Conservation (phyloP, 805 yeast genomes). For the Geotrichum ghanense region DNA sequence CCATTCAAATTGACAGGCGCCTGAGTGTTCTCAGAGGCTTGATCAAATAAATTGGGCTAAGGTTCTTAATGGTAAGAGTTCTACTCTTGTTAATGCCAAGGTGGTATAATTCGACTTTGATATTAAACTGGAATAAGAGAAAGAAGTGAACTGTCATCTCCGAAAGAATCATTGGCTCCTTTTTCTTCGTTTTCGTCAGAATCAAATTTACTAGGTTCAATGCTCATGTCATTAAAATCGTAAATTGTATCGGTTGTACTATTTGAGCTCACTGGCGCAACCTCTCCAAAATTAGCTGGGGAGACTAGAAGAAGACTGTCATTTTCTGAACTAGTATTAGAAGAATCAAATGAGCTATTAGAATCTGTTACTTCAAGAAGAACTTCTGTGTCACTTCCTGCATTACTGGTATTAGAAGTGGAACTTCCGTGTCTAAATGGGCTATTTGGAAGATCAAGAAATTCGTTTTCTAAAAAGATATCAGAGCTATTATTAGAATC, state of each 20-base stretch:
- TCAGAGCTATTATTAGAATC: not conserved
- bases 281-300: not conserved
- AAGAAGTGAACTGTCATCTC: not conserved
- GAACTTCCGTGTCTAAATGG: not conserved
- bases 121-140: not conserved
- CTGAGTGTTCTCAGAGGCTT: too few relatives aligned
- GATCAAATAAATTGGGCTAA: too few relatives aligned
- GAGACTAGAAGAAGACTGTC: not conserved
- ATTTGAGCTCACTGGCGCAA: not conserved
- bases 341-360: not conserved
- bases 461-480: not conserved
- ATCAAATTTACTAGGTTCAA: not conserved
- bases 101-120: too few relatives aligned
- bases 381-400: not conserved
- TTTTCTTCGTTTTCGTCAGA: not conserved
- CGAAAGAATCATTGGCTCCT: not conserved
- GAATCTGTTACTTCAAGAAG: not conserved
- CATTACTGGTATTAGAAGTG: not conserved
- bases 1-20: too few relatives aligned
- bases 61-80: too few relatives aligned
- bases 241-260: not conserved
- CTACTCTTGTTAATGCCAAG: too few relatives aligned
- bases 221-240: not conserved
- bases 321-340: not conserved
- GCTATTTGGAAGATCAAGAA: not conserved